phyloP scores from a whole-genome alignment of 179 eudicot genomes.

The Nepenthes alata region DNA sequence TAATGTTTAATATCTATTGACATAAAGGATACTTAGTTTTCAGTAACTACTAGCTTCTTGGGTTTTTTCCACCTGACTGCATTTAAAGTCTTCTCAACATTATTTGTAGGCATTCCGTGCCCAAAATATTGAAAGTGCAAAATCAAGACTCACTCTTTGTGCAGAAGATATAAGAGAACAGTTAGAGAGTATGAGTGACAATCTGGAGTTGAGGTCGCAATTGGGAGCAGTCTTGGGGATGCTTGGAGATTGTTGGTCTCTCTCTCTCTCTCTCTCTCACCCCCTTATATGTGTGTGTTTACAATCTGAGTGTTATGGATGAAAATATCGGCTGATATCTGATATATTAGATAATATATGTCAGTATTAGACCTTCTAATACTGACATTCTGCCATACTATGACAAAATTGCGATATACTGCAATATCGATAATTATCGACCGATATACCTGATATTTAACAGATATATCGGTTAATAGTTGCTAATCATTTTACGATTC shows the following conservation, averaged over 20 bases:
- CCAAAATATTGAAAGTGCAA: slow-evolving; percentile 83
- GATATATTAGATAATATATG: too few relatives aligned
- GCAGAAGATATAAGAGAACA: slow-evolving; percentile 76
- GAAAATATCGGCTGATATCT: too few relatives aligned
- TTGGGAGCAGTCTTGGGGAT: slow-evolving; percentile 89
- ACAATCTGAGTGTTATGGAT: too few relatives aligned
- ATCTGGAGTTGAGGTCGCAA: slow-evolving; percentile 79
- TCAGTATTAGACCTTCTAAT: too few relatives aligned
- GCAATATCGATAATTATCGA: too few relatives aligned
- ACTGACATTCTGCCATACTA: too few relatives aligned
- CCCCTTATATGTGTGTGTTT: not conserved
- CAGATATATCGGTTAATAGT: too few relatives aligned
- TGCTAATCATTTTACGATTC: too few relatives aligned
- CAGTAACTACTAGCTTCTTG: not conserved
- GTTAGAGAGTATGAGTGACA: slow-evolving; percentile 41
- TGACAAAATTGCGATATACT: too few relatives aligned
- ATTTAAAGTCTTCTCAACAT: not conserved
- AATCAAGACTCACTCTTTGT: slow-evolving; percentile 76
- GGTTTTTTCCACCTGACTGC: too few relatives aligned
- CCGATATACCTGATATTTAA: too few relatives aligned
- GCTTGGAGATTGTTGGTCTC: slow-evolving; percentile 91
- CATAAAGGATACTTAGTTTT: not conserved
- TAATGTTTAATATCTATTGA: slow-evolving; percentile 1
- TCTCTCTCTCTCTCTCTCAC: slow-evolving; percentile 6
- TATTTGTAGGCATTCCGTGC: slow-evolving; percentile 79